Evolutionary conservation across 805 yeast genomes (phyloP), one percentile per base, ranked within the genome.

Genomic region (Tetrapisispora arboricola): DNA sequence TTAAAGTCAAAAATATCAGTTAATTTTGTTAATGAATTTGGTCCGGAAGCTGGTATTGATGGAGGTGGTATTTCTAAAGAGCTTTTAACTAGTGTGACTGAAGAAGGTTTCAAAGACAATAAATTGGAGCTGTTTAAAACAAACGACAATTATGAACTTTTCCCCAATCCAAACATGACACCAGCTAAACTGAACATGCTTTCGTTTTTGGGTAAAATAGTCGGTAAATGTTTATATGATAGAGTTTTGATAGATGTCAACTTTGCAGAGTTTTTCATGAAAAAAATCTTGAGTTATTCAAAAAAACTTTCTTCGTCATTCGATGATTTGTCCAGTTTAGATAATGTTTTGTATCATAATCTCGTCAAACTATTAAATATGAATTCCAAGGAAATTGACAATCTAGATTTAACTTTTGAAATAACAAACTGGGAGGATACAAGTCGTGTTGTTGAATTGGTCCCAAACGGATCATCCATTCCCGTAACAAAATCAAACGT

Each of bases 51-150:
- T 0, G 98, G 98, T 1, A 81, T 90, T 32, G 98, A 90, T 59
- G 98, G 98, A 7, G 98, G 97, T 11, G 98, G 98, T 1, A 67
- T 90, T 19, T 88, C 96, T 0, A 88, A 90, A 57, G 98, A 90
- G 53, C 78, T 92, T 47, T 63, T 90, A 41, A 86, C 90, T 2
- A 68, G 80, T 38, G 78, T 86, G 0, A 75, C 80, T 2, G 66
- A 64, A 4, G 84, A 82, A 47, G 88, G 84, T 0, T 84, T 90
- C 51, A 63, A 67, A 24, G 63, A 68, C 4, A 52, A 38, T 11
- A 46, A 51, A 16, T 48, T 48, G 26, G 45, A 48, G 1, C 51
- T 73, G 6, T 76, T 77, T 44, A 53, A 58, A 7, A 65, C 65
- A 21, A 76, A 71, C 18, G 55, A 60, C 1, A 64, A 73, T 32